These are phyloP conservation scores for Penicillium occitanis DNA, from an alignment of 2,329 filamentous ascomycete species.

Conservation along the genomic window DNA sequence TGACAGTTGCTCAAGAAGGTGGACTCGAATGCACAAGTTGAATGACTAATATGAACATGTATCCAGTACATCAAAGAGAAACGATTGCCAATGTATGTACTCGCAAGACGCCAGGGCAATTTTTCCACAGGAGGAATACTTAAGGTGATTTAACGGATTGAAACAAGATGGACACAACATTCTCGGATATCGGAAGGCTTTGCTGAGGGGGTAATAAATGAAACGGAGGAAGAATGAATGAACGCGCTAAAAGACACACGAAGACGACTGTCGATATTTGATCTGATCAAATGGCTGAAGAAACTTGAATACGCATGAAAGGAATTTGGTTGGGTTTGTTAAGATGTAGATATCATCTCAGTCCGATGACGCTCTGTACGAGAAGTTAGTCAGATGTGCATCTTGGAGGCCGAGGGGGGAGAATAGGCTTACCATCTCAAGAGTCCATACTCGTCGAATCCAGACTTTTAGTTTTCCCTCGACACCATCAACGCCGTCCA, in stretches of 20 bases:
- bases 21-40: background rate
- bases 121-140: background rate
- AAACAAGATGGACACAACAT: slow-evolving; percentile 11
- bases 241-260: slow-evolving; percentile 9
- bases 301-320: slow-evolving; percentile 8
- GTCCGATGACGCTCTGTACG: slow-evolving; percentile 73
- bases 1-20: background rate
- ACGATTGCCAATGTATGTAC: slow-evolving; percentile 13
- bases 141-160: background rate
- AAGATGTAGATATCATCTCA: slow-evolving; percentile 51
- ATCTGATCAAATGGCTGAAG: slow-evolving; percentile 23
- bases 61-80: slow-evolving; percentile 12
- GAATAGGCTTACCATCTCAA: slow-evolving; percentile 72
- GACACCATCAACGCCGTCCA: slow-evolving; percentile 85
- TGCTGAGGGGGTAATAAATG: slow-evolving; percentile 1
- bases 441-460: slow-evolving; percentile 96
- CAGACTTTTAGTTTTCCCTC: slow-evolving; percentile 93
- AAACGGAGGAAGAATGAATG: slow-evolving; percentile 8
- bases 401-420: slow-evolving; percentile 21
- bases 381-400: slow-evolving; percentile 19
- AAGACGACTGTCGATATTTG: background rate
- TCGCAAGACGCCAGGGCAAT: slow-evolving; percentile 26
- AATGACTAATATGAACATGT: slow-evolving; percentile 5
- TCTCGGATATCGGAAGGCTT: slow-evolving; percentile 14
- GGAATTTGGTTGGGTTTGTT: background rate